Evolutionary conservation across 768 basidiomycete species (phyloP).

Genomic region (Pleurotus sapidus): DNA sequence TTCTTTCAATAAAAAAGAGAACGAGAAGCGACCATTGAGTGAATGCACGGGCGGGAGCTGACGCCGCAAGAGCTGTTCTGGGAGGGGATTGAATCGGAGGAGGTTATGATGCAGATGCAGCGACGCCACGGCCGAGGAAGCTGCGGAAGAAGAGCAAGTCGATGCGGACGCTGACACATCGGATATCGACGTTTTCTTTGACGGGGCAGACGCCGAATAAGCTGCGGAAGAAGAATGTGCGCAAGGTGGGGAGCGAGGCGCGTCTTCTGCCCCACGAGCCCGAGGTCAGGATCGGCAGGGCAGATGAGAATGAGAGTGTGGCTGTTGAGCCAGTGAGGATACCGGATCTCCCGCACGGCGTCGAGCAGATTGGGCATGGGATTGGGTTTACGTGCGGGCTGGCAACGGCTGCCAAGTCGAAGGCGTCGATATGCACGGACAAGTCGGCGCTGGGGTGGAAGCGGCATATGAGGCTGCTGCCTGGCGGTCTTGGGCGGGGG

Average conservation of each 20-base stretch:
- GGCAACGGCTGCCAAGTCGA: slow-evolving; percentile 26
- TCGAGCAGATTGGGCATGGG: slow-evolving; percentile 48
- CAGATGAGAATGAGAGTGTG: background rate
- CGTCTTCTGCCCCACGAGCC: background rate
- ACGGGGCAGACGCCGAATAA: slow-evolving; percentile 35
- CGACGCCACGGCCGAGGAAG: slow-evolving; percentile 26
- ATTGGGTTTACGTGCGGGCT: slow-evolving; percentile 46
- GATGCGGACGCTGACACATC: slow-evolving; percentile 15
- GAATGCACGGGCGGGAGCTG: slow-evolving; percentile 3
- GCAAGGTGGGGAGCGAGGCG: background rate
- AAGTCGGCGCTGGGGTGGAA: slow-evolving; percentile 17
- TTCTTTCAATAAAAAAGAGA: too few relatives aligned
- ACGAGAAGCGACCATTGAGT: too few relatives aligned
- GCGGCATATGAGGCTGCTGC: slow-evolving; percentile 14
- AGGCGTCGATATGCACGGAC: slow-evolving; percentile 24
- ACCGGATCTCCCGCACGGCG: slow-evolving; percentile 38
- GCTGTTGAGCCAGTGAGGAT: background rate
- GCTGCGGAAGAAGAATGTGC: slow-evolving; percentile 27
- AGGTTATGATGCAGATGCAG: slow-evolving; percentile 16
- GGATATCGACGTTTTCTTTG: slow-evolving; percentile 22
- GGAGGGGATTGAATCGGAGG: slow-evolving; percentile 44
- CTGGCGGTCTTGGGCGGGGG: slow-evolving; percentile 14
- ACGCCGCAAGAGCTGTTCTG: slow-evolving; percentile 34
- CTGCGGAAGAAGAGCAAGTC: slow-evolving; percentile 37
- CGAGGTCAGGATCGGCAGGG: background rate